Conservation (phyloP, 2,329 filamentous ascomycete species). For the Ophiostoma ulmi region DNA sequence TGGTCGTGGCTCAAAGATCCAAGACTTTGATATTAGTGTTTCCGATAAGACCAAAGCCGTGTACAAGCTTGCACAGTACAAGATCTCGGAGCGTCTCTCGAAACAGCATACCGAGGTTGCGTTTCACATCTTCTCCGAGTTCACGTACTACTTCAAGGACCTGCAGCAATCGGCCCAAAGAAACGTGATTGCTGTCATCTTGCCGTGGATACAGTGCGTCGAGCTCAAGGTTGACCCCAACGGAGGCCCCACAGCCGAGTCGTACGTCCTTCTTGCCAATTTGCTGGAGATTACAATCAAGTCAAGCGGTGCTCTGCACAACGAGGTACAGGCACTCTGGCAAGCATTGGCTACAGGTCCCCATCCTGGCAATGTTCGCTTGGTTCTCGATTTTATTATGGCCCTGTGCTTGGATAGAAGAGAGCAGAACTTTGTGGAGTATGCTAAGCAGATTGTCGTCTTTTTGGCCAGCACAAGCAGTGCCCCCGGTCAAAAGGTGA, state of each 20-base stretch:
- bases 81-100: conserved; percentile 85
- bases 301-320: conserved; percentile 80
- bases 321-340: conserved; percentile 96
- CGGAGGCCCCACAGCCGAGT: conserved; percentile 81
- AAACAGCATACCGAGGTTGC: conserved; percentile 84
- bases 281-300: conserved; percentile 94
- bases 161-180: conserved; percentile 76
- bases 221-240: conserved; percentile 89
- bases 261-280: conserved; percentile 92
- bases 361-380: conserved; percentile 85
- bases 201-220: conserved; percentile 94
- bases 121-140: conserved; percentile 93
- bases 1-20: conserved; percentile 73
- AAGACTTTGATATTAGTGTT: conserved; percentile 97
- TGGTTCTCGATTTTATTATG: conserved; percentile 96
- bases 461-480: conserved; percentile 77
- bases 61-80: conserved; percentile 95
- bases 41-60: conserved; percentile 98
- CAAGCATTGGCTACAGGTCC: conserved; percentile 91
- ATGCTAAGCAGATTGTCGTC: conserved; percentile 96
- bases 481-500: conserved; percentile 77
- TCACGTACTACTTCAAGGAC: conserved; percentile 87
- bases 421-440: conserved; percentile 97
- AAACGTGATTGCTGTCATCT: conserved; percentile 87
- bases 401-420: conserved; percentile 84